These are phyloP conservation scores for Linnemannia hyalina DNA, from an alignment of 192 early-diverging fungal species.

Conservation along the genomic window DNA sequence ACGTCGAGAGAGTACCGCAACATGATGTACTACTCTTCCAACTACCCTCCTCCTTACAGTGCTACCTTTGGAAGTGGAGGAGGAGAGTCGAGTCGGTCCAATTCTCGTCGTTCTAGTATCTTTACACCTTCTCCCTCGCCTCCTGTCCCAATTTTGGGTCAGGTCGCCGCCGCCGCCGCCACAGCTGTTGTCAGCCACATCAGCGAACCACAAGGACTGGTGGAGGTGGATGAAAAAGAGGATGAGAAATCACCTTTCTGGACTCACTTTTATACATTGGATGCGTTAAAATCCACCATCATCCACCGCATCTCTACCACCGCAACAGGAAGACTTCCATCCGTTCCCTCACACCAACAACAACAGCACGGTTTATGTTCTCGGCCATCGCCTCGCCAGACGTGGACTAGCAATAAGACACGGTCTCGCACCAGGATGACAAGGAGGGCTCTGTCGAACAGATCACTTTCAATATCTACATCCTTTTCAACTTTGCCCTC, in stretches of 20 bases:
- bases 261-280: conserved; percentile 11
- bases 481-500: neutral
- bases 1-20: neutral
- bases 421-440: neutral
- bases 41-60: neutral
- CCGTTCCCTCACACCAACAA: neutral
- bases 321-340: neutral
- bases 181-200: neutral
- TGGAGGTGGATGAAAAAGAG: neutral
- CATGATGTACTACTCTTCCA: neutral
- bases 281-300: neutral
- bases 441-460: neutral
- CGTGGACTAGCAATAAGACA: neutral
- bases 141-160: neutral
- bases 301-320: neutral
- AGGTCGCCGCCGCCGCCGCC: neutral
- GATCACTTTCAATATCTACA: neutral
- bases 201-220: neutral
- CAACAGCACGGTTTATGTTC: neutral
- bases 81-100: conserved; percentile 22
- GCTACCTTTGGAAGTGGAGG: neutral
- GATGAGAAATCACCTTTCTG: neutral
- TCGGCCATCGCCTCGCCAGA: neutral
- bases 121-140: neutral
- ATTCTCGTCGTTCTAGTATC: conserved; percentile 12